Evolutionary conservation across 106 monocot species (phyloP).

Genomic region (Cymbidium sinense): DNA sequence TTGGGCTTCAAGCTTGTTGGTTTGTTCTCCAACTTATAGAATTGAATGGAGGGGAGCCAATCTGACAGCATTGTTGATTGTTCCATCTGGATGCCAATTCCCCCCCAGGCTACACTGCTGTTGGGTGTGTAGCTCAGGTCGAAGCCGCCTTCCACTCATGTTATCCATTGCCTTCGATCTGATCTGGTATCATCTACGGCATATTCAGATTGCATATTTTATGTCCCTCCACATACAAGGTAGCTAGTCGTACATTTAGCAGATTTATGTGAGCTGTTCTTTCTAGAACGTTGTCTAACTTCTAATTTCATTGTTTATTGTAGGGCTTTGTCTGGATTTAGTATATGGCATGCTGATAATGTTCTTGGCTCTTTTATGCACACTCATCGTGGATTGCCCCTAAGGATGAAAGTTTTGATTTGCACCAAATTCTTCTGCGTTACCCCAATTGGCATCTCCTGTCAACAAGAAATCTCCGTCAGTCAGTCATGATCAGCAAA

Average conservation of each 20-base stretch:
- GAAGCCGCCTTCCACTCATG: conserved; percentile 81
- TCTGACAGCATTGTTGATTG: conserved; percentile 36
- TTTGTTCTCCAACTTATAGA: conserved; percentile 39
- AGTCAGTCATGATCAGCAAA: conserved; percentile 18
- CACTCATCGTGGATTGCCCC: conserved; percentile 51
- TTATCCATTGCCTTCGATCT: conserved; percentile 83
- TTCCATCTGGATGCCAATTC: conserved; percentile 87
- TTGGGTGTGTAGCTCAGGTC: conserved; percentile 80
- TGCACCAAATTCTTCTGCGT: conserved; percentile 73
- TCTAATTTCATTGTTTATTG: background rate
- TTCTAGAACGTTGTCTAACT: background rate
- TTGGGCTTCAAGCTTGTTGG: conserved; percentile 71
- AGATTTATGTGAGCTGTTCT: background rate
- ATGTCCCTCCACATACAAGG: conserved; percentile 48
- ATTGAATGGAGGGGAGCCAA: conserved; percentile 9
- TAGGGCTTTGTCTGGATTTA: conserved; percentile 61
- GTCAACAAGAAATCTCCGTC: conserved; percentile 15
- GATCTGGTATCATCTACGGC: conserved; percentile 76
- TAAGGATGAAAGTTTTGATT: conserved; percentile 35
- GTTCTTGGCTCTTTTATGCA: conserved; percentile 68
- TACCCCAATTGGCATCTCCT: conserved; percentile 29
- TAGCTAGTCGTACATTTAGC: conserved; percentile 8
- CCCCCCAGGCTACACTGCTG: conserved; percentile 85
- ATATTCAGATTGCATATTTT: conserved; percentile 72
- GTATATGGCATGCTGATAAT: conserved; percentile 90